A percentile compares a stretch with the other conserved stretches of the same genome.
Evolutionary conservation across 106 monocot genomes (phyloP).

Genomic region (Apostasia shenzhenica): DNA sequence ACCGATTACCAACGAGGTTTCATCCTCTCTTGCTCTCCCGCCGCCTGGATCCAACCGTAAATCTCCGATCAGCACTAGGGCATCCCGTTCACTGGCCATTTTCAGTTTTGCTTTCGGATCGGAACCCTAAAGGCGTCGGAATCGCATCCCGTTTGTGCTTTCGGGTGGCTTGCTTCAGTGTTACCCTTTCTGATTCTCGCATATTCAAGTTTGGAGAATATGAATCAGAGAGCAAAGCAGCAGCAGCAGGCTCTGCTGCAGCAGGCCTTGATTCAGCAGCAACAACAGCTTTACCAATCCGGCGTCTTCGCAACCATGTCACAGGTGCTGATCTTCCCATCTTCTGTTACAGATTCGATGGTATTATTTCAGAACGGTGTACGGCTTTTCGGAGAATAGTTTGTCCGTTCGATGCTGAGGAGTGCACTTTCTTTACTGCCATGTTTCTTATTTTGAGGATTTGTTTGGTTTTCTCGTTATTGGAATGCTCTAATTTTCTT

Average conservation of each 20-base stretch:
- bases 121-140: not conserved
- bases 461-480: too few species aligned
- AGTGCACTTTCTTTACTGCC: too few species aligned
- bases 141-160: not conserved
- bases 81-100: not conserved
- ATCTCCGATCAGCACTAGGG: slow-evolving; percentile 4
- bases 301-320: slow-evolving; percentile 52
- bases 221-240: slow-evolving; percentile 30
- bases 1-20: not conserved
- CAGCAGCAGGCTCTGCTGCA: slow-evolving; percentile 50
- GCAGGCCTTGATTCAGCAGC: slow-evolving; percentile 53
- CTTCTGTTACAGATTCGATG: not conserved
- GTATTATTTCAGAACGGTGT: not conserved
- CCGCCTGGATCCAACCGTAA: not conserved
- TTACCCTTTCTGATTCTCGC: not conserved
- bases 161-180: not conserved
- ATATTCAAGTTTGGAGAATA: not conserved
- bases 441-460: too few species aligned
- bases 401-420: too few species aligned
- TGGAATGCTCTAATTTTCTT: too few species aligned
- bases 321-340: slow-evolving; percentile 25
- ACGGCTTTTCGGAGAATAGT: too few species aligned
- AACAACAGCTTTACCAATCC: slow-evolving; percentile 61
- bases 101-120: not conserved
- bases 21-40: not conserved